Evolutionary conservation across 371 early-diverging fungal species (phyloP), one percentile per base, ranked within the genome.

Genomic region (Mortierella sp.): DNA sequence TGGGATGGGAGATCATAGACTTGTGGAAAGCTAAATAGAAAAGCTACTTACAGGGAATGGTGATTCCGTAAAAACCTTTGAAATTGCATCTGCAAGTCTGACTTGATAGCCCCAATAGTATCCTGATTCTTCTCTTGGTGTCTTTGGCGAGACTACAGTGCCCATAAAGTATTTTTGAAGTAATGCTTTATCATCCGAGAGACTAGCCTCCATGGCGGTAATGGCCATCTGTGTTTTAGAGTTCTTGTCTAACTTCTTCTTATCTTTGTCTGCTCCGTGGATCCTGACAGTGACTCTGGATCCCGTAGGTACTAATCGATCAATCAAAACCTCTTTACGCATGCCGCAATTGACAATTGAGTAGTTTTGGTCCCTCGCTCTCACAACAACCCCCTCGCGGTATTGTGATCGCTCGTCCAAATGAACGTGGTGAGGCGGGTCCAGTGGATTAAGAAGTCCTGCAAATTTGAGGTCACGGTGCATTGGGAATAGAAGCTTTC

Each of bases 91-190:
- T 2, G 93, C 92, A 31, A 91, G 60, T 23, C 93, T 85, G 55
- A 93, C 89, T 54, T 84, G 83, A 71, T 91, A 94, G 3, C 94
- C 94, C 94, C 94, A 94, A 74, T 93, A 93, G n/a, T 91, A 64
- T 6, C 93, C 93, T 0, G 77, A 72, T 66, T 86, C 85, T 72
- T 91, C 91, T 31, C 88, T 72, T 5, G 94, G 94, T 9, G 76
- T 75, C 56, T 87, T 86, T 32, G 91, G 91, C 34, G 90, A 89
- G 26, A 93, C 91, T 0, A 89, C 90, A n/a, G 85, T 87, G 47
- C 88, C 93, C 49, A 83, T 70, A 28, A 88, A 70, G 43, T 87
- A 86, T 22, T 87, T 86, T 63, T 84, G 88, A 26, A 56, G 66
- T 1, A 67, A 64, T 17, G 55, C 61, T 61, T 68, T 70, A 23